Base-by-base conservation (phyloP, 2,329 filamentous ascomycete species). In the Pseudopithomyces maydicus region DNA sequence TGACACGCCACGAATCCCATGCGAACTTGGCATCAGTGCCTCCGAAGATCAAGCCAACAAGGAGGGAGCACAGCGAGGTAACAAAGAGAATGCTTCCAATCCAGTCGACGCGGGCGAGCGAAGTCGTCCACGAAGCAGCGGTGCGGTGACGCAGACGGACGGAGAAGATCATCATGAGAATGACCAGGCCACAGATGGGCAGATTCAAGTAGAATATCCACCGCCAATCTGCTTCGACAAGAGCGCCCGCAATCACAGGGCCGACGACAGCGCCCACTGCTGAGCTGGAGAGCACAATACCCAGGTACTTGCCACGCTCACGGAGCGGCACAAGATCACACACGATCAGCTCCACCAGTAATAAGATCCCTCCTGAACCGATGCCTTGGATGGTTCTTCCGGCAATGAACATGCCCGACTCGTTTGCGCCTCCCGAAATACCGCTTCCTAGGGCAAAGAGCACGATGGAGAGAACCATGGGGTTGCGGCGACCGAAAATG, bases 311-410 rank as follows among this genome's bases (percentile, higher is more conserved):
- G 20, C 75, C 77, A 35, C 81, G 71, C 54, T 83, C 54, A 15
- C 59, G 46, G 14, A 84, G 68, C 1, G 80, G 76, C 0, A 83
- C 78, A 5, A 84, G 61, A 57, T 84, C 82, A 11, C 73, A 79
- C 12, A 82, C 70, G 29, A 84, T 76, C 22, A 83, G 74, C 19
- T 79, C 76, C 12, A 77, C 68, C 2, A 83, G 60, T 50, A 78
- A 63, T 39, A 71, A 74, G 62, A 79, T 73, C 0, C 80, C 80
- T 1, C 76, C 79, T 5, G 68, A 75, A 0, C 80, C 81, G 6
- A 80, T 59, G 8, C 85, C 85, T 57, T 87, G 83, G 4, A 87
- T 69, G 0, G 76, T 76, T 2, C 84, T 78, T 12, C 81, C 82
- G 57, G 74, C 79, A 23, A 88, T 83, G 2, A 88, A 72, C 69